Evolutionary conservation across 441 rosid species (phyloP).

Genomic region (Metrosideros polymorpha): DNA sequence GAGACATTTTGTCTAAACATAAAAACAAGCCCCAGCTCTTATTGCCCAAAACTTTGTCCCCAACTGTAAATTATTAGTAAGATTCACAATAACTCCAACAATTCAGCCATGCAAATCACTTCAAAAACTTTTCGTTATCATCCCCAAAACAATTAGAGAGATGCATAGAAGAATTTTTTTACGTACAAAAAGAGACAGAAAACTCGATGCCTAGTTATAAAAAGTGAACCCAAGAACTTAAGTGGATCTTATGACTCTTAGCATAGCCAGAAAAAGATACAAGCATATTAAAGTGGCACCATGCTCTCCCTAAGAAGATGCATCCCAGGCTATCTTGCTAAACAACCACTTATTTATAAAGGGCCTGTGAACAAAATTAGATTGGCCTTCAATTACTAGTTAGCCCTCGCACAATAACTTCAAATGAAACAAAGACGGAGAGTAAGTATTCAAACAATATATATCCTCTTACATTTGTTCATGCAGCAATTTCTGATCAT

Average conservation of each 20-base stretch:
- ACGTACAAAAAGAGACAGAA: neutral
- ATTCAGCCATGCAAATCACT: neutral
- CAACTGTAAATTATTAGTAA: neutral
- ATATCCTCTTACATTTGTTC: constrained; percentile 64
- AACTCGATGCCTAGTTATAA: neutral
- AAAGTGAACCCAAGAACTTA: neutral
- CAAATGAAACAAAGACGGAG: neutral
- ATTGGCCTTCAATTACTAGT: neutral
- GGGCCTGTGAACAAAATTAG: neutral
- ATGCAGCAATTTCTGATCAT: constrained; percentile 80
- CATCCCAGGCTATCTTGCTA: neutral
- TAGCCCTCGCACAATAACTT: neutral
- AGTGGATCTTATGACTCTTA: neutral
- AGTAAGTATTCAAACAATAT: neutral
- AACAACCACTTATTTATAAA: neutral
- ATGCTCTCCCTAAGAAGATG: neutral
- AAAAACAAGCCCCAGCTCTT: neutral
- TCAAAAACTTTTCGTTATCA: neutral
- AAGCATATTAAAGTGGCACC: neutral
- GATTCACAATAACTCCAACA: neutral
- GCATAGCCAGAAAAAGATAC: neutral
- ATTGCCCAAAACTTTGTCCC: neutral
- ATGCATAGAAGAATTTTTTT: neutral
- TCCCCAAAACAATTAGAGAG: neutral
- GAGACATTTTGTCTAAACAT: neutral